Evolutionary conservation across 495 filamentous ascomycete species (phyloP).

Genomic region (Alectoria sarmentosa): DNA sequence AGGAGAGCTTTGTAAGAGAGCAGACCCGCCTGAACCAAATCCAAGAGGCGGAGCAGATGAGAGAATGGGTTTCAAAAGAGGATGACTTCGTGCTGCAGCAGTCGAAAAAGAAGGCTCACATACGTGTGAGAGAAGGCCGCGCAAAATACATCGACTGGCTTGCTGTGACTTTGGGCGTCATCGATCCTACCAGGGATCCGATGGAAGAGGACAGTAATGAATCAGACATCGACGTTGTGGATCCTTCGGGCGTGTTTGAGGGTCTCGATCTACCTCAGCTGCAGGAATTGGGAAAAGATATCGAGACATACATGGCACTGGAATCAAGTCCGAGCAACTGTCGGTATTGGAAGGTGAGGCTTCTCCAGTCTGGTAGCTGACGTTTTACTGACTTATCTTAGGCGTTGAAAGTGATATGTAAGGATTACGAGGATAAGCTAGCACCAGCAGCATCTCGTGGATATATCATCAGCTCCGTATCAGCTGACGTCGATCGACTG

Average conservation of each 20-base stretch:
- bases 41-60: slow-evolving; percentile 69
- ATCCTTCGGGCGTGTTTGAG: slow-evolving; percentile 78
- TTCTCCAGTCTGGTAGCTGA: slow-evolving; percentile 1
- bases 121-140: slow-evolving; percentile 87
- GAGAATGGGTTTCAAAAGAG: slow-evolving; percentile 86
- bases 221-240: slow-evolving; percentile 66
- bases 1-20: slow-evolving; percentile 33
- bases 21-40: slow-evolving; percentile 52
- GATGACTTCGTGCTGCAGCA: slow-evolving; percentile 95
- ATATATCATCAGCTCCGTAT: slow-evolving; percentile 71
- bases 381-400: slow-evolving; percentile 33
- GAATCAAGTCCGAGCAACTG: slow-evolving; percentile 70
- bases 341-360: slow-evolving; percentile 75
- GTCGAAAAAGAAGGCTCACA: slow-evolving; percentile 95
- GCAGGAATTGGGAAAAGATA: slow-evolving; percentile 74
- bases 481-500: slow-evolving; percentile 80
- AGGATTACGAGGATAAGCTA: slow-evolving; percentile 62
- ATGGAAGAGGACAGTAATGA: slow-evolving; percentile 83
- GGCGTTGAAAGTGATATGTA: slow-evolving; percentile 78
- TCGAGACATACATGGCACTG: slow-evolving; percentile 74
- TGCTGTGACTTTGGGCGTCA: slow-evolving; percentile 79
- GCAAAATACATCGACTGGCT: slow-evolving; percentile 95
- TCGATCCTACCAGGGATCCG: slow-evolving; percentile 69
- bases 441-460: slow-evolving; percentile 55
- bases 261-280: slow-evolving; percentile 63